These are phyloP conservation scores for Sphaerosporella brunnea DNA, from an alignment of 495 filamentous ascomycete genomes.

Conservation along the genomic window DNA sequence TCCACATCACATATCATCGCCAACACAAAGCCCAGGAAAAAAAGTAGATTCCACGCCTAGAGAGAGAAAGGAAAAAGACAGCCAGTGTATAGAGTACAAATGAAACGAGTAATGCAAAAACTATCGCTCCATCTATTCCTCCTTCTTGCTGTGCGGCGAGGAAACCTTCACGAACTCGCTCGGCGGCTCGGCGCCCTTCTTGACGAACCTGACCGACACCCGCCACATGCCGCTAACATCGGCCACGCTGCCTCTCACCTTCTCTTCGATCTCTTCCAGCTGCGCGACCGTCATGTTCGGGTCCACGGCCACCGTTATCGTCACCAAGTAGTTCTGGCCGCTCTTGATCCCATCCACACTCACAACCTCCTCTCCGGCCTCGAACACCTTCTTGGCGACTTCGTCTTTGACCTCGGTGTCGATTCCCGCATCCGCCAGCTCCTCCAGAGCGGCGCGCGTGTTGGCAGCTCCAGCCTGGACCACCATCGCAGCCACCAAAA, in stretches of 20 bases:
- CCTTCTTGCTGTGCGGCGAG: constrained; percentile 12
- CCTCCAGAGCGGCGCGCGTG: constrained; percentile 59
- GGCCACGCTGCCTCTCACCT: constrained; percentile 50
- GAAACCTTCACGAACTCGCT: constrained; percentile 24
- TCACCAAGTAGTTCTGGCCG: constrained; percentile 85
- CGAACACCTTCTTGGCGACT: constrained; percentile 44
- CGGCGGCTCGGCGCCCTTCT: constrained; percentile 30
- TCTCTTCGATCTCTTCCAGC: constrained; percentile 49
- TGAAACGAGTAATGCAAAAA: not conserved
- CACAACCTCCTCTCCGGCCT: constrained; percentile 38
- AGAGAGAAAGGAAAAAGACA: not conserved
- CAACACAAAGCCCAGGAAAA: not conserved
- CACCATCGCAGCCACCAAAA: constrained; percentile 81
- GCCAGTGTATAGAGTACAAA: not conserved
- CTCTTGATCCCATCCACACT: constrained; percentile 78
- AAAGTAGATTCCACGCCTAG: not conserved
- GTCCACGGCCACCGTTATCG: constrained; percentile 67
- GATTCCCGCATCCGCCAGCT: constrained; percentile 76
- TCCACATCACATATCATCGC: no score
- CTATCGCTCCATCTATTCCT: constrained; percentile 5
- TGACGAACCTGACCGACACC: constrained; percentile 65
- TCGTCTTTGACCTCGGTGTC: constrained; percentile 62
- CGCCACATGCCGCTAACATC: constrained; percentile 66
- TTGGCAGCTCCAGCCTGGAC: constrained; percentile 80
- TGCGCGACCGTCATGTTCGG: constrained; percentile 50